Evolutionary conservation across 208 protist genomes (phyloP).

Genomic region (Trypanosoma vivax): DNA sequence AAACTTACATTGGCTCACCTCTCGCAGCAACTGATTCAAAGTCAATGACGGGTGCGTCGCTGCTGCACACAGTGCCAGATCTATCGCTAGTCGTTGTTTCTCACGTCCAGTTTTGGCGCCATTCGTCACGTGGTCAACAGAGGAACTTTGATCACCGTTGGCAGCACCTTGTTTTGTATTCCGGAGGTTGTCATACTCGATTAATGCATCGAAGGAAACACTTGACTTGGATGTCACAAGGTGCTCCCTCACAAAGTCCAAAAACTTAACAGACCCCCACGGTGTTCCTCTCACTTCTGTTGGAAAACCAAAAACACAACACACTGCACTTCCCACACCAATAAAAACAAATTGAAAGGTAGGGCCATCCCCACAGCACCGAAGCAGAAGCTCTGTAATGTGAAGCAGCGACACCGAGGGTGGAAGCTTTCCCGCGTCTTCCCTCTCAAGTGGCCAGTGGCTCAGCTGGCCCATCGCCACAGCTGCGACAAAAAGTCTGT

Average conservation of each 20-base stretch:
- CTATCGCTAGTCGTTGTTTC: constrained; percentile 4
- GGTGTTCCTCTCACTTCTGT: not conserved
- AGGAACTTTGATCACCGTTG: not conserved
- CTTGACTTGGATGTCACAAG: constrained; percentile 1
- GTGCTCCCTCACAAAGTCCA: constrained; percentile 10
- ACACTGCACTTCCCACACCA: constrained; percentile 38
- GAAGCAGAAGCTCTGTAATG: constrained; percentile 8
- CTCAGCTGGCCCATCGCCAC: constrained; percentile 41
- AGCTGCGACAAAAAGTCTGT: constrained; percentile 34
- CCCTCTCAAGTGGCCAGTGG: constrained; percentile 17
- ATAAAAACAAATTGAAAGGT: constrained; percentile 38
- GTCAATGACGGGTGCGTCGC: constrained; percentile 11
- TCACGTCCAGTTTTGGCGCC: too few species aligned
- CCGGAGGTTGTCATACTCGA: not conserved
- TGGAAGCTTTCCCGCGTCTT: not conserved
- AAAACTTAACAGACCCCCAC: constrained; percentile 1
- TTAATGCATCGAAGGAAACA: not conserved
- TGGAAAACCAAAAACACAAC: constrained; percentile 33
- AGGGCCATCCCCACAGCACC: constrained; percentile 2
- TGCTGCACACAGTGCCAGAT: constrained; percentile 11
- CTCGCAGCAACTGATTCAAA: constrained; percentile 16
- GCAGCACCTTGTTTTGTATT: not conserved
- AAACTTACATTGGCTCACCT: too few species aligned
- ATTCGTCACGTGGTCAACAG: too few species aligned
- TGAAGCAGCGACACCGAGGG: not conserved